A percentile compares a stretch with the other conserved stretches of the same genome.
These are phyloP conservation scores for Scedosporium apiospermum DNA, from an alignment of 2,329 filamentous ascomycete genomes.

Conservation along the genomic window DNA sequence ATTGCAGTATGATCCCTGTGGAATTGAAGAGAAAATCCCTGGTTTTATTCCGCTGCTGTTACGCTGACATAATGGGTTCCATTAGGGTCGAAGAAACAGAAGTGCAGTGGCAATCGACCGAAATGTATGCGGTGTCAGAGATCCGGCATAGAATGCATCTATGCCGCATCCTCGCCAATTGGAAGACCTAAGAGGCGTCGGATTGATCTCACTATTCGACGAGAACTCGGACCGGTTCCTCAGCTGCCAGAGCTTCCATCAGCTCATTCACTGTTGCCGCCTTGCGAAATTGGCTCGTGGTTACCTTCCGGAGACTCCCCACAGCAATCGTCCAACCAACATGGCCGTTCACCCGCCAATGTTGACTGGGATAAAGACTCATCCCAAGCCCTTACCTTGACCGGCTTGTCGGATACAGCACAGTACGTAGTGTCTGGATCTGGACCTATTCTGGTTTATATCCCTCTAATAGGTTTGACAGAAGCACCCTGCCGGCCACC, in stretches of 20 bases:
- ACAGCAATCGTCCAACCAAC: neutral
- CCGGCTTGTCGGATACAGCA: no score
- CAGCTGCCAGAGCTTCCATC: neutral
- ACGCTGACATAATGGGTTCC: neutral
- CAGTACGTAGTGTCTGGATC: neutral
- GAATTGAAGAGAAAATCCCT: no score
- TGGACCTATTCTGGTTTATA: no score
- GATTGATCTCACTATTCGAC: neutral
- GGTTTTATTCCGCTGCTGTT: no score
- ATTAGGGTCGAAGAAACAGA: neutral
- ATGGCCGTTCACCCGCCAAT: neutral
- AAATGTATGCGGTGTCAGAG: neutral
- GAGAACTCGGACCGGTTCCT: neutral
- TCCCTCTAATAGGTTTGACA: neutral
- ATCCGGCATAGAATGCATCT: neutral
- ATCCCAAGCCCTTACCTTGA: no score
- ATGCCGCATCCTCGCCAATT: neutral
- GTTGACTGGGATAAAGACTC: neutral
- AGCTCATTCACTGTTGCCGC: neutral
- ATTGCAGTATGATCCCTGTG: neutral
- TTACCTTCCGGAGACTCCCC: neutral
- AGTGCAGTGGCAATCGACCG: neutral
- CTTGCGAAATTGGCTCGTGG: neutral
- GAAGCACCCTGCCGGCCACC: neutral
- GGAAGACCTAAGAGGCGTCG: neutral